These are phyloP conservation scores for Cyberlindnera nakhonratchasimensis DNA, from an alignment of 805 yeast species.

Conservation along the genomic window DNA sequence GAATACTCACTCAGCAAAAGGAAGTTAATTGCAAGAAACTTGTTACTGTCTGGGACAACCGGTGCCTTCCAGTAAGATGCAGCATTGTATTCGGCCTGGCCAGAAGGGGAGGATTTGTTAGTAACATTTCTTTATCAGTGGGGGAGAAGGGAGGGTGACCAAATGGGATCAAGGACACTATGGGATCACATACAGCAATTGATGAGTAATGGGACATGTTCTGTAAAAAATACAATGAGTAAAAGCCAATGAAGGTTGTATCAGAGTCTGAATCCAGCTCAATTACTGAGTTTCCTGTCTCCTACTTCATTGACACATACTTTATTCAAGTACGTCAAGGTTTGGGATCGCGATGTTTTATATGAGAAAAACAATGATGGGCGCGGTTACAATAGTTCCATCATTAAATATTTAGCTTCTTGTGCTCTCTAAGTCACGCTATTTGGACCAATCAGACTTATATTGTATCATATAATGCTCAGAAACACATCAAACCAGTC, in stretches of 20 bases:
- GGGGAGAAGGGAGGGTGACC: neutral
- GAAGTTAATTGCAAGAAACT: neutral
- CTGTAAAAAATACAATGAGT: neutral
- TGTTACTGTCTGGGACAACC: slow-evolving; percentile 1
- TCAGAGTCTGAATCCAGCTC: too few species aligned
- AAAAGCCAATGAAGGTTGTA: neutral
- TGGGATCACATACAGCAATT: neutral
- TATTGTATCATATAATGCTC: neutral
- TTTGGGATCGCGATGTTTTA: too few species aligned
- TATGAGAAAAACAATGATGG: too few species aligned
- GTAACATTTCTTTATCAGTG: neutral
- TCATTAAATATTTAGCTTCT: too few species aligned
- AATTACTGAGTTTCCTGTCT: too few species aligned
- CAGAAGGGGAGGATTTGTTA: neutral
- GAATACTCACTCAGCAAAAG: slow-evolving; percentile 3
- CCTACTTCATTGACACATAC: too few species aligned
- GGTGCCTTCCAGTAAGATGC: slow-evolving; percentile 2
- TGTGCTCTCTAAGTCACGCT: too few species aligned
- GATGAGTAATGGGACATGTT: neutral
- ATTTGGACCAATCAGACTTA: too few species aligned
- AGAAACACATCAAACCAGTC: neutral
- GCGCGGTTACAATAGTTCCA: too few species aligned
- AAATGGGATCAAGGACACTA: too few species aligned
- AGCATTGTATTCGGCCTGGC: neutral
- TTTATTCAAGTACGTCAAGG: too few species aligned